Base-by-base conservation (phyloP, 108 stramenopile genomes). In the Asterionellopsis glacialis region DNA sequence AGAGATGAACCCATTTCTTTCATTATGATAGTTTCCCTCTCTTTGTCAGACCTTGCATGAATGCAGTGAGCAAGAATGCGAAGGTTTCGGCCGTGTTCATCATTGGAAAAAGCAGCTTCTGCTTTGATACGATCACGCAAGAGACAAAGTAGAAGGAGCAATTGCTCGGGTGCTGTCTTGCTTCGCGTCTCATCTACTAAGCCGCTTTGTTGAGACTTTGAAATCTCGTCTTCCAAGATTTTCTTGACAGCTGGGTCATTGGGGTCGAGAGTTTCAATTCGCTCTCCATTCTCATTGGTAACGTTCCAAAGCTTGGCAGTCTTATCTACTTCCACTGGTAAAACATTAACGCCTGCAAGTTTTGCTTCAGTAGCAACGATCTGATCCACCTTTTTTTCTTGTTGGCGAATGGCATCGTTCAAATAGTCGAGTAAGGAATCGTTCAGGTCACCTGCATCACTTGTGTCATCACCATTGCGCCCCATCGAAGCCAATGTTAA, bases 61-160 rank as follows among this genome's bases (percentile, higher is more conserved):
- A 87, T 45, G 41, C 84, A 85, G 56, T 93, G 90, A 4, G 92
- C 88, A 45, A 93, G 59, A 13, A 93, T 49, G 49, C 85, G 70
- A 28, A 93, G 68, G 55, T 88, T 89, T 15, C 82, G 71, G 13
- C 85, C 80, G 25, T 83, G 79, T 24, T 76, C 76, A 66, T 88
- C 82, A 54, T 70, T 73, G 24, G 79, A 72, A 63, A 90, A 88
- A 22, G 85, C 82, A n/a, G 87, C 92, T 74, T 93, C 92, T 16
- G 80, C 85, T 55, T 90, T 85, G 18, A 93, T 69, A 51, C 92
- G 68, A 49, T 93, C 88, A 26, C 85, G 53, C 55, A 93, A 45
- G 12, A 89, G 62, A 45, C 70, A 84, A 21, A 93, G 68, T n/a
- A 93, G 66, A 22, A 88, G 59, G 10, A 93, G 72, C 60, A 90